Evolutionary conservation across 306 rosid genomes (phyloP), one percentile per base, ranked within the genome.

Genomic region (Crotalaria pallida): DNA sequence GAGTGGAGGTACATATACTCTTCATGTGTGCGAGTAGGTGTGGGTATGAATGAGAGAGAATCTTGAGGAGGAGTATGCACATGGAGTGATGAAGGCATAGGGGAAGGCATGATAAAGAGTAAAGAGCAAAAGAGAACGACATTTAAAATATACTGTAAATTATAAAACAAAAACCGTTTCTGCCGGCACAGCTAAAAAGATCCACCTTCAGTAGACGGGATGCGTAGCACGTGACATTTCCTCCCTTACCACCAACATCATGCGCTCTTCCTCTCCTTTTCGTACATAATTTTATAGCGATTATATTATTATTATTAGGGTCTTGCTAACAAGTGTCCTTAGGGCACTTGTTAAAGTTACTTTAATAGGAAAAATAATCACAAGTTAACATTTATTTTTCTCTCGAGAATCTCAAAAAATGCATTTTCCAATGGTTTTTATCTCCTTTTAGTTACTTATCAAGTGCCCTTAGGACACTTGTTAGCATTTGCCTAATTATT

Each of bases 161-260:
- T 6, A n/a, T n/a, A 52, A 33, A 36, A 61, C 36, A 49, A 49
- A 77, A 48, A 72, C 83, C 82, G 81, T 50, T 55, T 82, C 76
- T 45, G 61, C 66, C 80, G 81, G 88, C 60, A 62, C 52, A 69
- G 75, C 65, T 48, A 56, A 75, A 77, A 75, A 55, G 82, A 58
- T 33, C 22, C 66, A 51, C 63, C 63, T 69, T 58, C 41, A 12
- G 74, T 50, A 80, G 23, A 62, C 13, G 19, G 69, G 71, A 55
- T 63, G 73, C 71, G 51, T 21, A 62, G 68, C 92, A 85, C 89
- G 92, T 87, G 89, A 85, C 83, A 13, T 74, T 79, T 74, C 81
- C 63, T 63, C 76, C 88, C 50, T 56, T 26, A 22, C 75, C 81
- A 62, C 78, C 84, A 71, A 65, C 85, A 74, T 57, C 76, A 58